phyloP scores from a whole-genome alignment of 2,329 filamentous ascomycete genomes.

The Bimuria novae-zelandiae region DNA sequence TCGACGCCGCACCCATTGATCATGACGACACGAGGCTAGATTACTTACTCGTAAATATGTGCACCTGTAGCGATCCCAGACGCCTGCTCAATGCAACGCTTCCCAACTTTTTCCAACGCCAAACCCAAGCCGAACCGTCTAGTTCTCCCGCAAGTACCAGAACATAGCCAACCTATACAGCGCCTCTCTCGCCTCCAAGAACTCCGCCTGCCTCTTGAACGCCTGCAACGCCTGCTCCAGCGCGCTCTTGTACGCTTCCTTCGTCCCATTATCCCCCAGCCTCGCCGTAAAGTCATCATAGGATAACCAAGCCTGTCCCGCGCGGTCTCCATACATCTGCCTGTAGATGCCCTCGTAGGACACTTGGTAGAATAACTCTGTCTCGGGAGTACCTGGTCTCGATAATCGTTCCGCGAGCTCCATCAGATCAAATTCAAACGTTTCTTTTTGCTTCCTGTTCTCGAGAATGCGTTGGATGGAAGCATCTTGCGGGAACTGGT shows the following conservation, averaged over 20 bases:
- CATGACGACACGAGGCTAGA: not conserved
- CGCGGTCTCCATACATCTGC: conserved; percentile 1
- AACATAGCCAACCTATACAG: conserved; percentile 7
- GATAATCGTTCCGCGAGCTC: not conserved
- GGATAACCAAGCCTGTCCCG: not conserved
- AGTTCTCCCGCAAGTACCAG: conserved; percentile 3
- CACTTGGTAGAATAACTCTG: conserved; percentile 7
- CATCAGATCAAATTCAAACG: conserved; percentile 1
- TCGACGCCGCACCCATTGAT: not conserved
- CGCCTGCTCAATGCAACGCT: not conserved
- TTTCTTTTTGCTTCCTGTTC: not conserved
- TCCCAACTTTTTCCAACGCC: not conserved
- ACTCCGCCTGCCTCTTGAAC: not conserved
- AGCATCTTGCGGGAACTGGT: conserved; percentile 1
- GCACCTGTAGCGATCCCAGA: not conserved
- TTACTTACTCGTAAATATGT: not conserved
- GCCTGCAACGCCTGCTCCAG: conserved; percentile 3
- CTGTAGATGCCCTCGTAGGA: conserved; percentile 2
- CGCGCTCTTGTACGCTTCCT: not conserved
- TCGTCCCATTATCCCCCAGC: not conserved
- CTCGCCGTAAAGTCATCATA: conserved; percentile 1
- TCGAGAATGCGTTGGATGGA: not conserved
- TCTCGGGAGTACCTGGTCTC: not conserved
- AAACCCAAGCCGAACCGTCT: not conserved
- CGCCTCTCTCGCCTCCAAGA: conserved; percentile 1